phyloP scores from a whole-genome alignment of 805 yeast species.

The Starmera dryadoides region DNA sequence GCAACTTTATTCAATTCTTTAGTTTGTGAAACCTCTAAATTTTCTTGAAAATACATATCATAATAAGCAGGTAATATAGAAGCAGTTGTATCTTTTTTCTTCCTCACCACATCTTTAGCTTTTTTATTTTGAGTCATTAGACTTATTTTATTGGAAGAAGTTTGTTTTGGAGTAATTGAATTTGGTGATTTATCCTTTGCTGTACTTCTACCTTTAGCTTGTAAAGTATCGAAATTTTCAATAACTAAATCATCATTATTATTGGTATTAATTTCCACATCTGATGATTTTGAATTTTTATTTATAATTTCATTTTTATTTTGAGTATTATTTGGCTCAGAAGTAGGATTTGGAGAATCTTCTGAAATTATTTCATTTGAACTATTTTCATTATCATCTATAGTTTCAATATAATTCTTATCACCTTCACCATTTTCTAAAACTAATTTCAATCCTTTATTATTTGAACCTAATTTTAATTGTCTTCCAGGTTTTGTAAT shows the following conservation, averaged over 20 bases:
- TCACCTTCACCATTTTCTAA: neutral
- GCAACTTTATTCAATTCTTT: constrained; percentile 12
- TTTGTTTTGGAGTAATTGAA: neutral
- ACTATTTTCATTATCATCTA: neutral
- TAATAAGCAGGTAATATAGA: constrained; percentile 13
- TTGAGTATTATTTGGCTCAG: neutral
- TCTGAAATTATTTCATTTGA: neutral
- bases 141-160: too few species aligned
- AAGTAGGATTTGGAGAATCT: neutral
- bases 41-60: constrained; percentile 8
- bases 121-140: neutral
- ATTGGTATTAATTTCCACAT: neutral
- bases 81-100: constrained; percentile 16
- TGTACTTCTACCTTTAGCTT: constrained; percentile 17
- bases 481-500: constrained; percentile 3
- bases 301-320: neutral
- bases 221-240: constrained; percentile 13
- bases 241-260: constrained; percentile 3
- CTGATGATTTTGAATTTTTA: neutral
- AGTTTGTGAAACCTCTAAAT: neutral
- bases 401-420: neutral
- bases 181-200: constrained; percentile 6
- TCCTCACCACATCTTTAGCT: constrained; percentile 1
- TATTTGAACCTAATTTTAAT: neutral
- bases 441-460: neutral